Base-by-base conservation (phyloP, 2,329 filamentous ascomycete genomes). In the Aureobasidium leucospermi region DNA sequence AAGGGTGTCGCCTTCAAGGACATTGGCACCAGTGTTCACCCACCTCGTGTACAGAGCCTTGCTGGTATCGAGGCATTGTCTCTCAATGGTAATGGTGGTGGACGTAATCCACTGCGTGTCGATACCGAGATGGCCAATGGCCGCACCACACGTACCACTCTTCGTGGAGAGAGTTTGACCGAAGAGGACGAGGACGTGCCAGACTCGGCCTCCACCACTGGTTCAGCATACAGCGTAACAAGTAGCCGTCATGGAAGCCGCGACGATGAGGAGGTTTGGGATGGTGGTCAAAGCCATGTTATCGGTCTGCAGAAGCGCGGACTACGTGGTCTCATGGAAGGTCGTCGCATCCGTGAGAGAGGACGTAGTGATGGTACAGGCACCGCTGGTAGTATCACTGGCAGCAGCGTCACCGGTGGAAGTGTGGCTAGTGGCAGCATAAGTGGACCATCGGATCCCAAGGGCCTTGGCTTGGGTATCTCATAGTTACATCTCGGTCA, bases 271-370 rank as follows among this genome's bases (percentile, higher is more conserved):
- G 88, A 91, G 65, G 78, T 93, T 0, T 99, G 94, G 93, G 80
- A 75, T 67, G 86, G 87, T 60, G 84, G 95, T 76, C 73, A 93
- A 36, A 92, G 89, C 75, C 90, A 90, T 51, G 93, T 97, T 2
- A 96, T 99, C 65, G 94, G 94, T 0, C 72, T 99, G 64, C 94
- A 99, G 78, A 99, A 99, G 78, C 82, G 94, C 58, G 94, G 94
- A 0, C 73, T 99, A 38, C 81, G 93, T 61, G 94, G 94, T 0
- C 73, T 99, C 65, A 97, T 99, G 94, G 94, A 97, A 73, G 93
- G 93, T 3, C 79, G 93, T 46, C 81, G 93, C 62, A 85, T 96
- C 78, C 80, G 92, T 46, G 90, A 96, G 72, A 79, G 90, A 64
- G 81, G 80, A 11, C 74, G 75, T 61, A 72, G 74, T 63, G 73